Base-by-base conservation (phyloP, 2,329 filamentous ascomycete species). In the Microsporum audouinii region DNA sequence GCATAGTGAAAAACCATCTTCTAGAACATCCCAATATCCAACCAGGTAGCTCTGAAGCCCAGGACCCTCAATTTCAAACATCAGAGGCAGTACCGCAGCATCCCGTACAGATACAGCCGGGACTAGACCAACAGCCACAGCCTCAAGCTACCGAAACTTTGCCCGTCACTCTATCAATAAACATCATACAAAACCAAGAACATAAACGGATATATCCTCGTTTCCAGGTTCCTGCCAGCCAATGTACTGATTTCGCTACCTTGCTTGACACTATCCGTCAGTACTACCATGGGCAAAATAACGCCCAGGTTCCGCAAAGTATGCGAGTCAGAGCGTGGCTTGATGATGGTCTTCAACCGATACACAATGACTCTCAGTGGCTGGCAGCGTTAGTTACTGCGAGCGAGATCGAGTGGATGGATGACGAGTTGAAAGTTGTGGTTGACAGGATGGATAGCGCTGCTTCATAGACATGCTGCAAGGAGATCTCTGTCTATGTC, bases 371-470 rank as follows among this genome's bases (percentile, higher is more conserved):
- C 58, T 71, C 72, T 41, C 75, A 78, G 55, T 78, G 76, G 77
- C 71, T 73, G 23, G 71, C 77, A 61, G 73, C 76, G 3, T 68
- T 78, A n/a, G 65, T 77, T 36, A 72, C 74, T 3, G 73, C 73
- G 8, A 71, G 72, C 17, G 73, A 72, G 8, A 72, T 77, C 1
- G 76, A 78, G 34, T 79, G 77, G 77, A 77, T 79, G 75, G 76
- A 78, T 62, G 71, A 71, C 3, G 71, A 77, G 45, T 63, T 79
- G 61, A 74, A 71, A 58, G 71, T 79, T 60, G 64, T 79, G 34
- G 66, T 78, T 33, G 75, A 77, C 47, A 56, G 73, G 43, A 69
- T 67, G 36, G 65, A 61, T 23, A 43, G 41, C 6, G 14, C 39
- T 43, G n/a, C 14, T 43, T n/a, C 12, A 14, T 43, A 43, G 17